Evolutionary conservation across 495 filamentous ascomycete genomes (phyloP).

Genomic region (Daldinia concentrica): DNA sequence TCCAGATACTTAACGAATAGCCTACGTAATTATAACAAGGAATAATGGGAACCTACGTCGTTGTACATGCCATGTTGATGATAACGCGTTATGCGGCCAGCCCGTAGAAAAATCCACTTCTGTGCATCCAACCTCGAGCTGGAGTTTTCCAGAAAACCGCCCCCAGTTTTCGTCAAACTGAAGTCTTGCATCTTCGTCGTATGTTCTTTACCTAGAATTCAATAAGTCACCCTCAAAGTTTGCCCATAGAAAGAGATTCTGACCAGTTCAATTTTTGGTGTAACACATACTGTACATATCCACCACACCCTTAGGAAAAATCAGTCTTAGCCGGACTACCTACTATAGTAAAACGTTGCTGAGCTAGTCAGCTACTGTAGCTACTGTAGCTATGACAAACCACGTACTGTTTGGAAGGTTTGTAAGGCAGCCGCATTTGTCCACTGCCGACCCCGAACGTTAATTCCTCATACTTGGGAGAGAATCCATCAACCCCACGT

Average conservation of each 20-base stretch:
- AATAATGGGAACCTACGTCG: conserved; percentile 11
- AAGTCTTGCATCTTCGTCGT: not conserved
- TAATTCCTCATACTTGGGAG: conserved; percentile 12
- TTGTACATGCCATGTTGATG: conserved; percentile 30
- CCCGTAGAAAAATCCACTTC: conserved; percentile 26
- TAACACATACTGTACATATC: conserved; percentile 1
- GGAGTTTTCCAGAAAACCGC: conserved; percentile 42
- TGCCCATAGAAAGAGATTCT: not conserved
- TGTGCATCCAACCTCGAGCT: conserved; percentile 34
- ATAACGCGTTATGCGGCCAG: conserved; percentile 29
- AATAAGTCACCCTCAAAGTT: not conserved
- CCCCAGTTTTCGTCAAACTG: conserved; percentile 8
- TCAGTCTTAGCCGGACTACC: not conserved
- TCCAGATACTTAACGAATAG: not conserved
- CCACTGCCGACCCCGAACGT: conserved; percentile 20
- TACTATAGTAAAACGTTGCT: not conserved
- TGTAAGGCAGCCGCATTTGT: conserved; percentile 29
- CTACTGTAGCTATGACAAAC: not conserved
- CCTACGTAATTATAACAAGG: conserved; percentile 24
- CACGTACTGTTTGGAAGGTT: not conserved
- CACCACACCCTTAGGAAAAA: not conserved
- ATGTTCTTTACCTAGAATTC: not conserved
- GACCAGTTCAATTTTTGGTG: not conserved
- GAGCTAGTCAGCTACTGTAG: too few relatives aligned
- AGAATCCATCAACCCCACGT: conserved; percentile 18